phyloP scores from a whole-genome alignment of 805 yeast genomes.

The Metschnikowia dekortorum region DNA sequence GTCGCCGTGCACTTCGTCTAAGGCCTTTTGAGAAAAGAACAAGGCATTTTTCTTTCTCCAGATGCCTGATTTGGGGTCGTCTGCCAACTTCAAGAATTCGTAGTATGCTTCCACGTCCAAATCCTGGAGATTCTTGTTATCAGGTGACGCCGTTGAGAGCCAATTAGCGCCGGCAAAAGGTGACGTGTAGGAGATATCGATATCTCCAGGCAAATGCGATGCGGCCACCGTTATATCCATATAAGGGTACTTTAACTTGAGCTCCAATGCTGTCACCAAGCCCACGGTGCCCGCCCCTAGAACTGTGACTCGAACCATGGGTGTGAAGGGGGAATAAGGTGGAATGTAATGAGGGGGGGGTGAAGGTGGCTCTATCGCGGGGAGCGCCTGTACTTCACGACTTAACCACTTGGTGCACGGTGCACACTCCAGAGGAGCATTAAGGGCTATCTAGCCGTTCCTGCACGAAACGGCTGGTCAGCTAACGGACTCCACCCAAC shows the following conservation, averaged over 20 bases:
- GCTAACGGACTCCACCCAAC: too few species aligned
- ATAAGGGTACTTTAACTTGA: constrained; percentile 16
- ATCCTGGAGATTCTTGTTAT: constrained; percentile 24
- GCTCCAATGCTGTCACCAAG: constrained; percentile 31
- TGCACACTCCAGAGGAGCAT: too few species aligned
- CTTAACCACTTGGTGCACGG: too few species aligned
- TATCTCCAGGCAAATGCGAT: constrained; percentile 52
- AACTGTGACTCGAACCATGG: constrained; percentile 11
- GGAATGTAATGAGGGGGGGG: background rate
- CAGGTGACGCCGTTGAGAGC: constrained; percentile 50
- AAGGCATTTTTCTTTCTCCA: constrained; percentile 14
- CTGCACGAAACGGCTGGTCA: too few species aligned
- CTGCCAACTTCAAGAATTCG: constrained; percentile 43
- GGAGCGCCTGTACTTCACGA: background rate
- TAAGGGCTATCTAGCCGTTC: too few species aligned
- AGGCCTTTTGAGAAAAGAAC: constrained; percentile 11
- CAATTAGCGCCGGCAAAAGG: constrained; percentile 75
- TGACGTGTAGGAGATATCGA: constrained; percentile 48
- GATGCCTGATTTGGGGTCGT: constrained; percentile 47
- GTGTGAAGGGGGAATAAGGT: background rate
- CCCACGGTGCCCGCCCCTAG: constrained; percentile 36
- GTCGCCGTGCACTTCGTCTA: constrained; percentile 9
- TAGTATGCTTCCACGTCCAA: constrained; percentile 48
- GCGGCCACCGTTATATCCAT: constrained; percentile 30
- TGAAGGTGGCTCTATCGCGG: background rate